Evolutionary conservation across 176 grass and related monocot genomes (phyloP).

Genomic region (Musa troglodytarum): DNA sequence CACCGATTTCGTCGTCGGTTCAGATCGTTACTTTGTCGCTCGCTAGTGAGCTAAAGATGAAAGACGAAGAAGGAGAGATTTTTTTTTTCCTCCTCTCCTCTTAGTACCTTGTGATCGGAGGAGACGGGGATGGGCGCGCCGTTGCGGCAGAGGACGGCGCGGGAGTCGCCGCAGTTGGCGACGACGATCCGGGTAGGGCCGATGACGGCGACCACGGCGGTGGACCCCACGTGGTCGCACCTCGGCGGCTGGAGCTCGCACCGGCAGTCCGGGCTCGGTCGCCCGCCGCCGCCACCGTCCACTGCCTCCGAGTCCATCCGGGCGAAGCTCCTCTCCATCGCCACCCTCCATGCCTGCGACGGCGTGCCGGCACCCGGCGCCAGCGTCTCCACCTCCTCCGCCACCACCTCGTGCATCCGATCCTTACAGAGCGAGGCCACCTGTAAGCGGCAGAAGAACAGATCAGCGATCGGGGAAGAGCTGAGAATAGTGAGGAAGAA

Average conservation of each 20-base stretch:
- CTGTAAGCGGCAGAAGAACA: slow-evolving; percentile 21
- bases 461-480: background rate
- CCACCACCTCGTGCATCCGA: slow-evolving; percentile 61
- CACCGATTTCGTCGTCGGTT: background rate
- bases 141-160: slow-evolving; percentile 66
- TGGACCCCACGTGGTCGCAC: slow-evolving; percentile 84
- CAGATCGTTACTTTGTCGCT: background rate
- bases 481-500: background rate
- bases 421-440: slow-evolving; percentile 62
- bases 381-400: slow-evolving; percentile 35
- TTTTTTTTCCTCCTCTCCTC: background rate
- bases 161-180: slow-evolving; percentile 80
- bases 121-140: slow-evolving; percentile 56
- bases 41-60: background rate
- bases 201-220: slow-evolving; percentile 69
- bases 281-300: slow-evolving; percentile 30
- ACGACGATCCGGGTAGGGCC: slow-evolving; percentile 45
- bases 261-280: slow-evolving; percentile 41
- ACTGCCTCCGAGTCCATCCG: slow-evolving; percentile 57
- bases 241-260: slow-evolving; percentile 69
- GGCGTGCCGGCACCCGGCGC: background rate
- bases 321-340: slow-evolving; percentile 77
- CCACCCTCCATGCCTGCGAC: slow-evolving; percentile 34
- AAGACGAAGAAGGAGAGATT: background rate
- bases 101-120: slow-evolving; percentile 72